Evolutionary conservation across 371 early-diverging fungal species (phyloP), one percentile per base, ranked within the genome.

Genomic region (Circinella minor): DNA sequence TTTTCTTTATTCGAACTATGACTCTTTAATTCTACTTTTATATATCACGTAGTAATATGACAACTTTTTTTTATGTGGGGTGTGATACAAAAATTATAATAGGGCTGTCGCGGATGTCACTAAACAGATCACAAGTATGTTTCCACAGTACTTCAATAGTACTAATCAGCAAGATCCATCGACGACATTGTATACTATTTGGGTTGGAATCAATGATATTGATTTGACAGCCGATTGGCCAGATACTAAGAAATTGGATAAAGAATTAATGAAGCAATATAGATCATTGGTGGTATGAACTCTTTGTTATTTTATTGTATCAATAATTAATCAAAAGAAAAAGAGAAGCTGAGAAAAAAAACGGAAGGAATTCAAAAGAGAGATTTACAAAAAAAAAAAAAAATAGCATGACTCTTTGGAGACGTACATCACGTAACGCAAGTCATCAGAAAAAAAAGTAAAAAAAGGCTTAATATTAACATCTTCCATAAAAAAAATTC

Each of bases 201-300:
- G 79, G 79, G 76, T 81, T 5, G 81, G 81, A 7, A 81, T 81
- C 37, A 81, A 81, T 63, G 81, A 81, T 49, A 76, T 81, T 55
- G 73, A 70, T n/a, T 46, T 77, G 20, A 78, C 81, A 5, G 72
- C 73, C 37, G 67, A 70, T 14, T 76, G 74, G 76, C 36, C 61
- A 14, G 37, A 63, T 20, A 71, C 71, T 0, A 37, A 57, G 36
- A 43, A 27, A 27, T 47, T 77, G 47, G 74, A 78, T 65, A 34
- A 36, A 11, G n/a, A 43, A 3, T 71, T 81, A 17, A 77, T 77
- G 72, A 20, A 70, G 4, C 68, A 65, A 59, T 77, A 77, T 17
- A 27, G 39, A 13, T 17, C 36, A 1, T 55, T 80, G 9, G 48
- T 81, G 57, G 81, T 78, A 77, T 11, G 43, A 9, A 43, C 27